Evolutionary conservation across 2,329 filamentous ascomycete genomes (phyloP).

Genomic region (Hypoxylon sp.): DNA sequence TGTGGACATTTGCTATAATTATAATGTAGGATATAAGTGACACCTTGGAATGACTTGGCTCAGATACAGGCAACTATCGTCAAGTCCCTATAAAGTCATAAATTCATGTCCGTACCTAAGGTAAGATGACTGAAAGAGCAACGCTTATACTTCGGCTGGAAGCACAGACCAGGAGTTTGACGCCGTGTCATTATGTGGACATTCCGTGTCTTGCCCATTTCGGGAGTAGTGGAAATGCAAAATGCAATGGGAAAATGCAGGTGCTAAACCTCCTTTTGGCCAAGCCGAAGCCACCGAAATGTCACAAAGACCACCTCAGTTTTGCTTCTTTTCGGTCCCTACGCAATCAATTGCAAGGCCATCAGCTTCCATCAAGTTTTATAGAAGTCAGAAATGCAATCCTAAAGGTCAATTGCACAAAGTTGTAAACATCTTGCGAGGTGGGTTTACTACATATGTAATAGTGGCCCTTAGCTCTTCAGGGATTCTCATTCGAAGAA

Average conservation of each 20-base stretch:
- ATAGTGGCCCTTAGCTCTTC: constrained; percentile 15
- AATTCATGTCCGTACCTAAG: constrained; percentile 12
- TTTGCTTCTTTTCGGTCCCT: not conserved
- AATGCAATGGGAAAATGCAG: not conserved
- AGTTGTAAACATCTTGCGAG: constrained; percentile 33
- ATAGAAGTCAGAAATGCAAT: constrained; percentile 14
- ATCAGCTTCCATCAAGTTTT: constrained; percentile 9
- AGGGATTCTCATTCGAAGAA: constrained; percentile 37
- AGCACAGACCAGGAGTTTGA: constrained; percentile 25
- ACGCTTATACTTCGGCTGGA: constrained; percentile 36
- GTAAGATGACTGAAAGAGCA: constrained; percentile 20
- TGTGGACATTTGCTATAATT: not conserved
- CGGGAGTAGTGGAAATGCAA: not conserved
- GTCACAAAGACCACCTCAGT: not conserved
- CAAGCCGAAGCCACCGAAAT: constrained; percentile 12
- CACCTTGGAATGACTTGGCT: constrained; percentile 15
- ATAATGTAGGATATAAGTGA: constrained; percentile 7
- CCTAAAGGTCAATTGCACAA: constrained; percentile 17
- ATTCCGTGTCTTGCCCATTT: constrained; percentile 18
- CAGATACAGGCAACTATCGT: constrained; percentile 3
- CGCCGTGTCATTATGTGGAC: constrained; percentile 13
- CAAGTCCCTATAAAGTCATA: constrained; percentile 9
- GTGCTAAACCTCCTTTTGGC: constrained; percentile 18
- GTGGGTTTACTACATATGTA: too few relatives aligned
- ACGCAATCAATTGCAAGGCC: constrained; percentile 26